phyloP scores from a whole-genome alignment of 1,139 yeast species.

The Yamadazyma mexicana region DNA sequence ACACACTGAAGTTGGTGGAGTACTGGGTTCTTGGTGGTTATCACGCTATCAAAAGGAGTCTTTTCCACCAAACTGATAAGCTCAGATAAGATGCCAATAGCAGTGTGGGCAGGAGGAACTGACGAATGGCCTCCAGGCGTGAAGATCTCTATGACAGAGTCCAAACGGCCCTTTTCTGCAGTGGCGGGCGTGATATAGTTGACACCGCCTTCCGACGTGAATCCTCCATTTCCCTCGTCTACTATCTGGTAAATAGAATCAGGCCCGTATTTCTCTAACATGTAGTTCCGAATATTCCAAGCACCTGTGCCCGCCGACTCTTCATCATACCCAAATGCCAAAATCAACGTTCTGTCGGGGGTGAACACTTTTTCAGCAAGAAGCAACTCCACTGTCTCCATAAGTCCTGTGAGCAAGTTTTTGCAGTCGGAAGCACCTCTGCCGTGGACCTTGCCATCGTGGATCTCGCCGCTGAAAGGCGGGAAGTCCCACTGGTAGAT shows the following conservation, averaged over 20 bases:
- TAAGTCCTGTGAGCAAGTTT: slow-evolving; percentile 38
- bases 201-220: slow-evolving; percentile 37
- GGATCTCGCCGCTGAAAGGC: slow-evolving; percentile 44
- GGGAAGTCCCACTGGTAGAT: slow-evolving; percentile 41
- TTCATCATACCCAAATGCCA: slow-evolving; percentile 52
- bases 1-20: slow-evolving; percentile 41
- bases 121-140: slow-evolving; percentile 54
- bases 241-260: slow-evolving; percentile 42
- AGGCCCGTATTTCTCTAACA: slow-evolving; percentile 35
- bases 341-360: slow-evolving; percentile 42
- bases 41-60: slow-evolving; percentile 31
- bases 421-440: slow-evolving; percentile 53
- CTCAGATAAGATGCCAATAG: slow-evolving; percentile 45
- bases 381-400: slow-evolving; percentile 43
- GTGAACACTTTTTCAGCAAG: slow-evolving; percentile 32
- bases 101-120: slow-evolving; percentile 48
- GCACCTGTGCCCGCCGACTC: slow-evolving; percentile 45
- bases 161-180: slow-evolving; percentile 48
- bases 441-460: slow-evolving; percentile 42
- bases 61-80: slow-evolving; percentile 39
- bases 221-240: slow-evolving; percentile 46
- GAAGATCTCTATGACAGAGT: slow-evolving; percentile 35
- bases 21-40: slow-evolving; percentile 42
- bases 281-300: slow-evolving; percentile 26
- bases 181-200: slow-evolving; percentile 57